Conservation (phyloP, 2,329 filamentous ascomycete species). For the Beauveria brongniartii region DNA sequence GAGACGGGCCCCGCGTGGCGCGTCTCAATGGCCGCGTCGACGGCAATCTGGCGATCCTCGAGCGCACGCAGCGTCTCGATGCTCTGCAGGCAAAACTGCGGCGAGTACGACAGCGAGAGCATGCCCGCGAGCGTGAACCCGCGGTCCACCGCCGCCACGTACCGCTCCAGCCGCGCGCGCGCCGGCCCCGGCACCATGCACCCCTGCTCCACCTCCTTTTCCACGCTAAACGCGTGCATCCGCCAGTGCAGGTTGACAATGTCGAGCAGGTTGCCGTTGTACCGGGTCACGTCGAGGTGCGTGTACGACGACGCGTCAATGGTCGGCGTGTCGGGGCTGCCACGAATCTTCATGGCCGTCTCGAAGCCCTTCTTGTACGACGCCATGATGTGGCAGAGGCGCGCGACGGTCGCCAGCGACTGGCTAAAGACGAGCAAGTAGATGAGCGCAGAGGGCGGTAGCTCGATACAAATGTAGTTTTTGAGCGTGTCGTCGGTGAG, state of each 20-base stretch:
- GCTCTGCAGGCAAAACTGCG: slow-evolving; percentile 47
- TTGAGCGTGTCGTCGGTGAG: slow-evolving; percentile 44
- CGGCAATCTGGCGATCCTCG: slow-evolving; percentile 46
- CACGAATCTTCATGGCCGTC: slow-evolving; percentile 41
- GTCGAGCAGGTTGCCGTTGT: slow-evolving; percentile 83
- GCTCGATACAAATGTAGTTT: slow-evolving; percentile 52
- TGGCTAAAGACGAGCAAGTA: slow-evolving; percentile 63
- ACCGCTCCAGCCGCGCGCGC: slow-evolving; percentile 36
- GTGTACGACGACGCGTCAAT: slow-evolving; percentile 40
- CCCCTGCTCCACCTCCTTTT: slow-evolving; percentile 55
- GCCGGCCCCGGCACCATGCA: slow-evolving; percentile 41
- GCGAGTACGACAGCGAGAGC: slow-evolving; percentile 53
- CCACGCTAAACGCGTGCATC: slow-evolving; percentile 57
- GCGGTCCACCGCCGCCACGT: slow-evolving; percentile 41
- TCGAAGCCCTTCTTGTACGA: slow-evolving; percentile 70
- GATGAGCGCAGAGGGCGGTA: slow-evolving; percentile 59
- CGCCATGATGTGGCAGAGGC: slow-evolving; percentile 61
- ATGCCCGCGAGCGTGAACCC: slow-evolving; percentile 38
- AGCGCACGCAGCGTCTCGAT: slow-evolving; percentile 46
- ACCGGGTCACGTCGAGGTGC: slow-evolving; percentile 54
- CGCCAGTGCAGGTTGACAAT: slow-evolving; percentile 80
- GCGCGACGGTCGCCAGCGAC: slow-evolving; percentile 56
- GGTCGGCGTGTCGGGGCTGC: slow-evolving; percentile 19
- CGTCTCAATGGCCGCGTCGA: slow-evolving; percentile 30
- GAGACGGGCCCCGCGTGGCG: slow-evolving; percentile 64